Conservation (phyloP, 805 yeast species). For the Candida sphagnicola region DNA sequence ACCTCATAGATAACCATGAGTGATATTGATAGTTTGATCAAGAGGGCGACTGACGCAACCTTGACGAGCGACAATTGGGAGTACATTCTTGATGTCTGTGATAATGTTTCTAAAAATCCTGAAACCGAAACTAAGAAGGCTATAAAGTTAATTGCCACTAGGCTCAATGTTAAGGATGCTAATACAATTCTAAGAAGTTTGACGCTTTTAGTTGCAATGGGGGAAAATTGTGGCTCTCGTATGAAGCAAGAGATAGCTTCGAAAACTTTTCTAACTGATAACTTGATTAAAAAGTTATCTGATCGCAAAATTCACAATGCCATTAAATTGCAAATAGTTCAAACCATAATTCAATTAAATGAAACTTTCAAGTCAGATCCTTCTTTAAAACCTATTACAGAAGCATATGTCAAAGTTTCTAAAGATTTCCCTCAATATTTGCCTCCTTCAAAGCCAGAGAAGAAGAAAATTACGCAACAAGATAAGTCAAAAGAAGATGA, state of each 20-base stretch:
- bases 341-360: constrained; percentile 64
- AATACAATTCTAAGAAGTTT: constrained; percentile 35
- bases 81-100: constrained; percentile 40
- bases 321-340: constrained; percentile 63
- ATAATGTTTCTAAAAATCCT: constrained; percentile 32
- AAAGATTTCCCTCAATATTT: constrained; percentile 32
- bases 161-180: constrained; percentile 34
- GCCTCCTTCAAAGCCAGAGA: constrained; percentile 56
- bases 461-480: constrained; percentile 41
- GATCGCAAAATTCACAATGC: constrained; percentile 58
- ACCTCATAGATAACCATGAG: constrained; percentile 2
- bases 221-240: constrained; percentile 43
- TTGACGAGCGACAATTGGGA: constrained; percentile 43
- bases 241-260: constrained; percentile 43
- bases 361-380: constrained; percentile 70
- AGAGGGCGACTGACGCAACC: constrained; percentile 38
- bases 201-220: constrained; percentile 34
- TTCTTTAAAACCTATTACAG: constrained; percentile 65
- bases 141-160: constrained; percentile 17
- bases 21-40: constrained; percentile 15
- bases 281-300: constrained; percentile 39
- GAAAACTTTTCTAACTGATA: constrained; percentile 29
- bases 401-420: constrained; percentile 50
- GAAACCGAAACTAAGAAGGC: constrained; percentile 34
- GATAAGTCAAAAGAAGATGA: constrained; percentile 66